Conservation (phyloP, 75 land plant genomes). For the Larix kaempferi region DNA sequence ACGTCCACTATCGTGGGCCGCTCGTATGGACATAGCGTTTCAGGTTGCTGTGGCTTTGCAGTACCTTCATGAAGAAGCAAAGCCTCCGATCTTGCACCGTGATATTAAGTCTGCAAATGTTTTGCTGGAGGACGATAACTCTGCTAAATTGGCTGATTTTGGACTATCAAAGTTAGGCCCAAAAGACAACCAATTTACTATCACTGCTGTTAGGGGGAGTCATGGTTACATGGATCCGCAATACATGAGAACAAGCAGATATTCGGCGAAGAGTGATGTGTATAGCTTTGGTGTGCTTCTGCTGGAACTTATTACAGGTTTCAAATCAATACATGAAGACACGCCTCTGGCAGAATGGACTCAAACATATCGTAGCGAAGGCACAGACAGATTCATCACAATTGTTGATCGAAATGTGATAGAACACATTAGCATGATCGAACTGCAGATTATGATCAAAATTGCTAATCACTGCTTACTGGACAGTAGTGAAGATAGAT, state of each 20-base stretch:
- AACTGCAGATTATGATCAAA: slow-evolving; percentile 14
- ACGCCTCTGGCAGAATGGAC: slow-evolving; percentile 25
- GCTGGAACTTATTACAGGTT: slow-evolving; percentile 30
- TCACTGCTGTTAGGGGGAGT: slow-evolving; percentile 15
- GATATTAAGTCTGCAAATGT: slow-evolving; percentile 43
- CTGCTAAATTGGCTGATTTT: slow-evolving; percentile 55
- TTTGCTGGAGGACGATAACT: slow-evolving; percentile 25
- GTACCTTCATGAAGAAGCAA: slow-evolving; percentile 26
- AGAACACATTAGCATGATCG: slow-evolving; percentile 11
- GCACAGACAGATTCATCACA: background rate
- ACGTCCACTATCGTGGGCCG: slow-evolving; percentile 18
- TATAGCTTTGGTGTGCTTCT: slow-evolving; percentile 36
- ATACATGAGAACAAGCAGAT: slow-evolving; percentile 15
- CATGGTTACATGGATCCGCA: slow-evolving; percentile 22
- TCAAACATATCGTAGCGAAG: slow-evolving; percentile 8
- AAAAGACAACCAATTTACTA: background rate
- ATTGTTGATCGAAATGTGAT: slow-evolving; percentile 22
- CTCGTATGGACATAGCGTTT: slow-evolving; percentile 24
- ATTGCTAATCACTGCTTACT: slow-evolving; percentile 12
- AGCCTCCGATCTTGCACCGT: slow-evolving; percentile 29
- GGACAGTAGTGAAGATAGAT: slow-evolving; percentile 12
- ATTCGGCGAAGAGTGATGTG: slow-evolving; percentile 31
- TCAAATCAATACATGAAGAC: slow-evolving; percentile 20
- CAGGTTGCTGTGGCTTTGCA: slow-evolving; percentile 29
- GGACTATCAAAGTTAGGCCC: slow-evolving; percentile 47